These are phyloP conservation scores for Caloboletus inedulis DNA, from an alignment of 1,284 basidiomycete genomes.

Conservation along the genomic window DNA sequence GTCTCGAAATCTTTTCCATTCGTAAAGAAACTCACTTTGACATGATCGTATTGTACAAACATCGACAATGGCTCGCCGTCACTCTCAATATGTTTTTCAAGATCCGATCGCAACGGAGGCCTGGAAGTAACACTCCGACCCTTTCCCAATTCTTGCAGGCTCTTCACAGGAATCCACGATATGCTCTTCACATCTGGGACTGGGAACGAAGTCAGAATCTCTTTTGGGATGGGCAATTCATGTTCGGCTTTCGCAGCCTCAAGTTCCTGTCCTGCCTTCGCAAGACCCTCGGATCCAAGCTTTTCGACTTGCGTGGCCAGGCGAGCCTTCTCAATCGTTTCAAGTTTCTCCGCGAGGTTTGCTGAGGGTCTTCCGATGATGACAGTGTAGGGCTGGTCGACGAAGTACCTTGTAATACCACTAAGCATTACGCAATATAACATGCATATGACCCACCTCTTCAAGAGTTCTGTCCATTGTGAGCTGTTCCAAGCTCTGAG, in stretches of 20 bases:
- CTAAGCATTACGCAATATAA: constrained; percentile 2
- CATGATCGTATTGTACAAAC: constrained; percentile 90
- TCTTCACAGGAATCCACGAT: constrained; percentile 93
- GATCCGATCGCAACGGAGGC: constrained; percentile 31
- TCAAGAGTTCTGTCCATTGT: constrained; percentile 81
- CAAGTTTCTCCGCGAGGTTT: constrained; percentile 77
- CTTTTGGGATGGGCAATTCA: constrained; percentile 76
- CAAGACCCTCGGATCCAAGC: constrained; percentile 82
- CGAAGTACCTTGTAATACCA: constrained; percentile 61
- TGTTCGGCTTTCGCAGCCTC: constrained; percentile 87
- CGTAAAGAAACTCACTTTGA: constrained; percentile 53
- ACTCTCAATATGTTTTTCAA: constrained; percentile 66
- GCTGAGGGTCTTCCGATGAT: constrained; percentile 89
- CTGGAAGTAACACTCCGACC: constrained; percentile 36
- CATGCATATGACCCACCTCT: constrained; percentile 51
- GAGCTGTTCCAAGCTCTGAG: constrained; percentile 71
- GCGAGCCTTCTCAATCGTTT: constrained; percentile 79
- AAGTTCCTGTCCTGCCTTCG: constrained; percentile 65
- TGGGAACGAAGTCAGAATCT: constrained; percentile 81
- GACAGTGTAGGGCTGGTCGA: constrained; percentile 68
- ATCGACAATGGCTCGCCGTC: constrained; percentile 78
- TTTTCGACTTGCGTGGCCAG: constrained; percentile 65
- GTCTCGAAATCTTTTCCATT: constrained; percentile 4
- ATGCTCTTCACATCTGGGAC: constrained; percentile 88
- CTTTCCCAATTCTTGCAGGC: constrained; percentile 59